phyloP scores from a whole-genome alignment of 495 filamentous ascomycete genomes.

The Podospora pseudopauciseta region DNA sequence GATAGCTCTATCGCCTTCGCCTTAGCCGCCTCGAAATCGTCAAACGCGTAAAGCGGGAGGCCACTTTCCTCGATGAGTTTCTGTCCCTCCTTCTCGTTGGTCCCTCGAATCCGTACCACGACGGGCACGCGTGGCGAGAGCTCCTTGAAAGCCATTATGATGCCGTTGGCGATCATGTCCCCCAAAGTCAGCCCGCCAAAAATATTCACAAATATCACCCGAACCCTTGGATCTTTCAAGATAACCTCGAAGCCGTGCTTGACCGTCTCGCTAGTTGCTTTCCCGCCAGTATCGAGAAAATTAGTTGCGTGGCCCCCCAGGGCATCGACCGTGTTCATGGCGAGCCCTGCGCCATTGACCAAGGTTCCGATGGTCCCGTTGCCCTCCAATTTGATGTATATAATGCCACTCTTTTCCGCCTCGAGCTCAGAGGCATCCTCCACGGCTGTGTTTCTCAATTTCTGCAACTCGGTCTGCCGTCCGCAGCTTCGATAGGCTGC shows the following conservation, averaged over 20 bases:
- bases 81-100: constrained; percentile 74
- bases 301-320: constrained; percentile 68
- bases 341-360: constrained; percentile 85
- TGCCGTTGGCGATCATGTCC: constrained; percentile 85
- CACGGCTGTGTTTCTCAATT: constrained; percentile 47
- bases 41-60: constrained; percentile 69
- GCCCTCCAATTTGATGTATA: constrained; percentile 59
- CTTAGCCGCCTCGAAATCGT: constrained; percentile 78
- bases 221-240: constrained; percentile 65
- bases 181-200: constrained; percentile 82
- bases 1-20: constrained; percentile 65
- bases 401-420: constrained; percentile 68
- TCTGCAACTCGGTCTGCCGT: constrained; percentile 64
- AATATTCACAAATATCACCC: constrained; percentile 80
- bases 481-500: constrained; percentile 64
- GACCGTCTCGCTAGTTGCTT: constrained; percentile 82
- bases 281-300: constrained; percentile 88
- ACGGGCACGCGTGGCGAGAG: constrained; percentile 68
- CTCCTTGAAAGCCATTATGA: constrained; percentile 74
- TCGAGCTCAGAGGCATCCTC: constrained; percentile 59
- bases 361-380: constrained; percentile 62
- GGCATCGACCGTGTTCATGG: constrained; percentile 89
- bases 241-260: constrained; percentile 71
- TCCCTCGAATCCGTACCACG: constrained; percentile 79
- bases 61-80: constrained; percentile 74